Base-by-base conservation (phyloP, 2,329 filamentous ascomycete species). In the Nigrospora osmanthi region DNA sequence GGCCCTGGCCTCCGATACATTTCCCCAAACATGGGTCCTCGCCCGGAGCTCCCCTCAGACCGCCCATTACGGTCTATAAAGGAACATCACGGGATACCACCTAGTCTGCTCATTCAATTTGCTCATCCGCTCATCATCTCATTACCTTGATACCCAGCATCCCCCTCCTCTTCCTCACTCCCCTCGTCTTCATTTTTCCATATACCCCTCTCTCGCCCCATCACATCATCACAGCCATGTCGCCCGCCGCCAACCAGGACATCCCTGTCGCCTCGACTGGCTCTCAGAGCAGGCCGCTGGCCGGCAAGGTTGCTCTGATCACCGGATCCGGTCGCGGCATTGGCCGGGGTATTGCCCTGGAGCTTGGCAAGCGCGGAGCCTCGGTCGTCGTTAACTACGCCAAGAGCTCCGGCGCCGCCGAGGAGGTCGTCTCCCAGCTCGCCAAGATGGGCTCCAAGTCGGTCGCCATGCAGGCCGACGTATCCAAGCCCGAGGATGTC, bases 351-450 rank as follows among this genome's bases (percentile, higher is more conserved):
- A 83, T 83, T 43, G 81, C 82, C 51, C 70, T 84, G 44, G 81
- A 85, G 64, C 78, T 86, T 35, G 81, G 75, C 59, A 72, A 75
- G 58, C 80, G 80, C 51, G 82, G 82, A 35, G 77, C 76, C 55
- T 78, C 71, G 45, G 71, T 87, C 43, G 71, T 85, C 23, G 74
- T 87, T 60, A 87, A 86, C 70, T 87, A 87, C 63, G 67, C 73
- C 45, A 74, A 73, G 42, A 76, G 78, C 54, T 61, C 70, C 32
- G 58, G 62, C 17, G 68, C 76, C 0, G 83, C 83, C 17, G 70
- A 83, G 30, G 69, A 65, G 9, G 66, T 84, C 1, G 78, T 85
- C 42, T 50, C 66, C 13, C 64, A 77, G 54, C 72, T 83, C 16
- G 68, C 68, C 28, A 52, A 66, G 66, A 75, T 80, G 54, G 79